Evolutionary conservation across 2,329 filamentous ascomycete genomes (phyloP).

Genomic region (Xylaria sp.): DNA sequence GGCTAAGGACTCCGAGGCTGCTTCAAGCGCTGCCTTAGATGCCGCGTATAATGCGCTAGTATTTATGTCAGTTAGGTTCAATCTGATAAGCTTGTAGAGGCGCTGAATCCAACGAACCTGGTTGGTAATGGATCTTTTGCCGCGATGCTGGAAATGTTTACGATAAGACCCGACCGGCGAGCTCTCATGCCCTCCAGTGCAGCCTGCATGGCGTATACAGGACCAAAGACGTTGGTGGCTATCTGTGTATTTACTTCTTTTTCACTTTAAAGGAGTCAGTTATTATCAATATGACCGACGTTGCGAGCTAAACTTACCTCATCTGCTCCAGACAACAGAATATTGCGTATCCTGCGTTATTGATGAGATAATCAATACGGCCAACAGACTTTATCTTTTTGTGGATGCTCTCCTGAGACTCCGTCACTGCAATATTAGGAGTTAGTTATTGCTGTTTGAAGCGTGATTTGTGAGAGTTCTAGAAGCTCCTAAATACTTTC

Average conservation of each 20-base stretch:
- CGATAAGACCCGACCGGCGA: conserved; percentile 43
- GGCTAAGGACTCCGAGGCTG: conserved; percentile 51
- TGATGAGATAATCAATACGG: conserved; percentile 47
- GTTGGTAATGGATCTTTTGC: conserved; percentile 41
- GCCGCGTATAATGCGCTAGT: conserved; percentile 41
- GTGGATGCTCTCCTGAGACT: conserved; percentile 44
- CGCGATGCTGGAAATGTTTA: conserved; percentile 47
- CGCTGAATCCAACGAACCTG: conserved; percentile 24
- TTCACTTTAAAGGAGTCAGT: conserved; percentile 35
- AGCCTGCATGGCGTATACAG: conserved; percentile 45
- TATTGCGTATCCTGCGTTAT: conserved; percentile 47
- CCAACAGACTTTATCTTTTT: conserved; percentile 44
- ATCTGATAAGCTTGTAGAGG: not conserved
- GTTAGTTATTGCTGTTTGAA: no score
- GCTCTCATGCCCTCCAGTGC: conserved; percentile 46
- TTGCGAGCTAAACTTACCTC: conserved; percentile 37
- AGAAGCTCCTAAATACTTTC: no score
- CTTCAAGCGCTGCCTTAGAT: conserved; percentile 56
- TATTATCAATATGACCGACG: not conserved
- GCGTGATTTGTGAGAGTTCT: no score
- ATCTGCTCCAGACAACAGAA: conserved; percentile 42
- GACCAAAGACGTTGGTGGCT: conserved; percentile 48
- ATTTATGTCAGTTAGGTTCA: not conserved
- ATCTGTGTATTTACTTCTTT: conserved; percentile 43
- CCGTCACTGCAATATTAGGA: conserved; percentile 36